Conservation (phyloP, 2,329 filamentous ascomycete species). For the Nemania serpens region DNA sequence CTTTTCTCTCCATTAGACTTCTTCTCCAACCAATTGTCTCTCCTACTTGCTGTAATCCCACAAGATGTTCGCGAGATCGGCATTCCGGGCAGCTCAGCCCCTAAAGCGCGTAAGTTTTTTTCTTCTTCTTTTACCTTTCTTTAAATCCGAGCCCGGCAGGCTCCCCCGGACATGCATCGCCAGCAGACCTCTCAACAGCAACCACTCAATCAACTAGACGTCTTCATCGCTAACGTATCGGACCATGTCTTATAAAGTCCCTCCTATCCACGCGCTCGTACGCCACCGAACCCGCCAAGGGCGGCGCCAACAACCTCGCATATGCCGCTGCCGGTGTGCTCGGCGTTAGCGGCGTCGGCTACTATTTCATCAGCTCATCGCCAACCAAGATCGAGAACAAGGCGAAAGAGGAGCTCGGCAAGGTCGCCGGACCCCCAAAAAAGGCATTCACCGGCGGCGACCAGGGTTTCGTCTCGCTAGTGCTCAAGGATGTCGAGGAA, state of each 20-base stretch:
- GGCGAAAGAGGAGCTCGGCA: conserved; percentile 47
- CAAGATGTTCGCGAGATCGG: conserved; percentile 63
- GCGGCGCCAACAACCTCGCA: conserved; percentile 62
- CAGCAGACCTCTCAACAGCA: conserved; percentile 7
- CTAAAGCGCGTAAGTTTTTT: conserved; percentile 56
- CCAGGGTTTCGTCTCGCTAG: conserved; percentile 84
- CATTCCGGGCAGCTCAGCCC: conserved; percentile 59
- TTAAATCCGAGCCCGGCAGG: conserved; percentile 7
- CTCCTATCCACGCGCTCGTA: conserved; percentile 54
- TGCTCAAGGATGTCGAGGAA: conserved; percentile 75
- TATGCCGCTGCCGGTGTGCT: conserved; percentile 65
- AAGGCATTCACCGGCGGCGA: conserved; percentile 78
- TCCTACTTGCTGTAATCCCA: neutral
- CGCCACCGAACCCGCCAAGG: conserved; percentile 66
- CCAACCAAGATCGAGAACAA: conserved; percentile 62
- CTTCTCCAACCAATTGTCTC: neutral
- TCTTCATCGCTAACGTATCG: conserved; percentile 23
- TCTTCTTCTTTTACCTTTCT: conserved; percentile 12
- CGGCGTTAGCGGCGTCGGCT: conserved; percentile 60
- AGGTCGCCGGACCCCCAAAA: conserved; percentile 46
- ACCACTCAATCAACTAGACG: neutral
- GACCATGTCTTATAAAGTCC: conserved; percentile 24
- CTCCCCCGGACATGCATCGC: neutral
- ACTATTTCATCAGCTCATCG: conserved; percentile 60
- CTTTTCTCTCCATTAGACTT: neutral